A percentile compares a stretch with the other conserved stretches of the same genome.
phyloP scores from a whole-genome alignment of 257 asterid genomes.

The Buddleja alternifolia region DNA sequence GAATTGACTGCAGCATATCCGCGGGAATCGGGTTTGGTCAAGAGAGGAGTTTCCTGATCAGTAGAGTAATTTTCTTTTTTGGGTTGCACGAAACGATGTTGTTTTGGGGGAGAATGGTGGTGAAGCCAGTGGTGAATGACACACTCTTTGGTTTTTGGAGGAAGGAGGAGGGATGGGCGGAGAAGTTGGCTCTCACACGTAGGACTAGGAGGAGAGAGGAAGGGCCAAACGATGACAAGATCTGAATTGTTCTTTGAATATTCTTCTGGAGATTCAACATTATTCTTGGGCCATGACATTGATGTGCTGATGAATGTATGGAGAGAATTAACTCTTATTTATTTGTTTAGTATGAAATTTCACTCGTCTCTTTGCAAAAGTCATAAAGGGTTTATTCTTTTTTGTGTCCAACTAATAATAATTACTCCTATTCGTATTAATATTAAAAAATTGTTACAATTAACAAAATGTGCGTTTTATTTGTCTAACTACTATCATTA shows the following conservation, averaged over 20 bases:
- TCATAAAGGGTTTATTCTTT: no score
- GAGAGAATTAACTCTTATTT: neutral
- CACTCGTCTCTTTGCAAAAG: no score
- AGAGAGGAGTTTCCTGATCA: slow-evolving; percentile 30
- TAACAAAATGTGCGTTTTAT: no score
- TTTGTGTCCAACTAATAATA: no score
- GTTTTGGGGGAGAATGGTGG: slow-evolving; percentile 64
- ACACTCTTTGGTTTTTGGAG: slow-evolving; percentile 49
- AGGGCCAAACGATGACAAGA: slow-evolving; percentile 48
- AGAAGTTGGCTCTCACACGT: slow-evolving; percentile 54
- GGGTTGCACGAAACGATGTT: slow-evolving; percentile 74
- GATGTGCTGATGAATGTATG: neutral
- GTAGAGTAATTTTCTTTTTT: slow-evolving; percentile 54
- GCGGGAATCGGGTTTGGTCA: slow-evolving; percentile 52
- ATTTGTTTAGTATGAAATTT: neutral
- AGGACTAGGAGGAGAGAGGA: slow-evolving; percentile 22
- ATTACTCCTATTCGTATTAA: no score
- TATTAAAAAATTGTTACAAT: no score
- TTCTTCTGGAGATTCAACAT: slow-evolving; percentile 1
- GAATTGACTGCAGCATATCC: slow-evolving; percentile 77
- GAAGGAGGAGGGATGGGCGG: slow-evolving; percentile 53
- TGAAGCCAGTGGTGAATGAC: slow-evolving; percentile 80
- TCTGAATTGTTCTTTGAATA: slow-evolving; percentile 32
- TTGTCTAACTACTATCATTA: no score
- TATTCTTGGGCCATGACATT: neutral